phyloP scores from a whole-genome alignment of 2,329 filamentous ascomycete genomes.

The Paecilomyces variotii region DNA sequence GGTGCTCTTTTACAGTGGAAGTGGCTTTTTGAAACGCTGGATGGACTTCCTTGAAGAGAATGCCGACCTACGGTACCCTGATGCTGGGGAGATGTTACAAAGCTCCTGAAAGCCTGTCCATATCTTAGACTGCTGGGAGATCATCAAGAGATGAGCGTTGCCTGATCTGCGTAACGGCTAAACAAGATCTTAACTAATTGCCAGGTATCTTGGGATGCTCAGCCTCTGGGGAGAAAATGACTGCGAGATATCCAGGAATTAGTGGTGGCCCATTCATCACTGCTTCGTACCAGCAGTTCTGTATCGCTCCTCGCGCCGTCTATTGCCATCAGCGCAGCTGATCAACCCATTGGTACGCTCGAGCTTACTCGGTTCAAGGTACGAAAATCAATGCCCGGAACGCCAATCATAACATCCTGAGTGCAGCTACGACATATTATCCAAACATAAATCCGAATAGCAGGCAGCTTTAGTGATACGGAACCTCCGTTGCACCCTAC shows the following conservation, averaged over 20 bases:
- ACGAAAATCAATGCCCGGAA: neutral
- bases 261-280: neutral
- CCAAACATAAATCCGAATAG: neutral
- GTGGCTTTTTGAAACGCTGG: constrained; percentile 78
- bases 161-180: neutral
- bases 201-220: neutral
- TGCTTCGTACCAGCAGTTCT: neutral
- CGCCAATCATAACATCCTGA: neutral
- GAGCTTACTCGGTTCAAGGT: neutral
- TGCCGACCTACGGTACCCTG: constrained; percentile 82
- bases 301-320: neutral
- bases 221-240: neutral
- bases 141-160: neutral
- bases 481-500: neutral
- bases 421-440: neutral
- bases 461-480: neutral
- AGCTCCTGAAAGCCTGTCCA: neutral
- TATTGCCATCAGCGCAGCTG: neutral
- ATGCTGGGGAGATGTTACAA: constrained; percentile 38
- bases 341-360: neutral
- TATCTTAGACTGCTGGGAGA: neutral
- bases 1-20: constrained; percentile 54
- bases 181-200: neutral
- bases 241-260: neutral
- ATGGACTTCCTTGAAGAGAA: constrained; percentile 86